Evolutionary conservation across 208 protist genomes (phyloP).

Genomic region (Cochliopodium minus): DNA sequence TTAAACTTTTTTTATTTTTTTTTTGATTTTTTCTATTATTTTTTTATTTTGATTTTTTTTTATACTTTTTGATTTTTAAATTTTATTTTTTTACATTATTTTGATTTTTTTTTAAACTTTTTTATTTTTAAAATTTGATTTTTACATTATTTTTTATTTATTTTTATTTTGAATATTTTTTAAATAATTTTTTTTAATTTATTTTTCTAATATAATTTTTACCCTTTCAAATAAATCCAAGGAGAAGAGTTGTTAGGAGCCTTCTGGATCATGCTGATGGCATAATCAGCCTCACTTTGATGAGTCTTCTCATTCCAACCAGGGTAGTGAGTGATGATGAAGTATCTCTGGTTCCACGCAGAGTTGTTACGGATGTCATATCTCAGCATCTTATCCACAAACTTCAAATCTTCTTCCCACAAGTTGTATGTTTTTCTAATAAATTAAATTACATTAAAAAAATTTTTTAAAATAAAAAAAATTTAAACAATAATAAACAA

Average conservation of each 20-base stretch:
- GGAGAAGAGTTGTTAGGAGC: slow-evolving; percentile 39
- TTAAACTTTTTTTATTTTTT: no score
- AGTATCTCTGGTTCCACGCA: slow-evolving; percentile 62
- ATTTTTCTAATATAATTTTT: no score
- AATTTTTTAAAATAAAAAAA: background rate
- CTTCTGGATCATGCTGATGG: slow-evolving; percentile 13
- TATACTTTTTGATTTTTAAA: no score
- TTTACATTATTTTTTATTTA: no score
- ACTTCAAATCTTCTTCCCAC: slow-evolving; percentile 33
- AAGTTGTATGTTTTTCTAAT: slow-evolving; percentile 10
- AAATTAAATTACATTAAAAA: slow-evolving; percentile 4
- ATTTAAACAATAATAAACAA: no score
- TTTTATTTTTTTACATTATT: no score
- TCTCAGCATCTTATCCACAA: slow-evolving; percentile 27
- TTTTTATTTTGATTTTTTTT: no score
- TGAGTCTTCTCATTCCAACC: background rate
- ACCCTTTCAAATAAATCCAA: slow-evolving; percentile 10
- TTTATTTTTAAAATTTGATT: no score
- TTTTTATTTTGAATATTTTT: no score
- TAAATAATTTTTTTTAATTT: no score
- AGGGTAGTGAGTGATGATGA: slow-evolving; percentile 20
- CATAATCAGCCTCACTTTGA: slow-evolving; percentile 25
- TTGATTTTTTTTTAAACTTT: no score
- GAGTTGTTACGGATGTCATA: slow-evolving; percentile 58
- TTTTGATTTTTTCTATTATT: no score